phyloP scores from a whole-genome alignment of 805 yeast species.

The Saccharomyces mikatae region DNA sequence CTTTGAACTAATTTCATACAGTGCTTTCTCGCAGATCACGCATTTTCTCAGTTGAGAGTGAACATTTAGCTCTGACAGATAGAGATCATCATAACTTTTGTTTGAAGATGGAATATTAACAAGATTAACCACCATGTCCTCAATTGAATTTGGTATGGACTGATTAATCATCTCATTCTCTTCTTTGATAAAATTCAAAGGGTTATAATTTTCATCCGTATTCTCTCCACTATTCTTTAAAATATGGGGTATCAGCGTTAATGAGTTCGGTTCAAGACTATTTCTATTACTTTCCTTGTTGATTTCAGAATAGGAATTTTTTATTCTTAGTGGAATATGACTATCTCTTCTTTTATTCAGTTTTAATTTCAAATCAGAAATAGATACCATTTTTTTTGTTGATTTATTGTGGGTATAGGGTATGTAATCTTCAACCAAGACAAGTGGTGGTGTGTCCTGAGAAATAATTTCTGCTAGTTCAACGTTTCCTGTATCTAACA shows the following conservation, averaged over 20 bases:
- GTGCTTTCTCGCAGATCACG: conserved; percentile 61
- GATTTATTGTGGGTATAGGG: conserved; percentile 8
- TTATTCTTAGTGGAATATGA: conserved; percentile 21
- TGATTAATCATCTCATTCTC: not conserved
- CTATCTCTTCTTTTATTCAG: conserved; percentile 14
- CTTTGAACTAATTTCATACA: conserved; percentile 47
- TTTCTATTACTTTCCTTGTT: not conserved
- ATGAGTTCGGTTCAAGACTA: not conserved
- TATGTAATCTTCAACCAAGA: conserved; percentile 27
- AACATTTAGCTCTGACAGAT: conserved; percentile 13
- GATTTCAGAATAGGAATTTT: conserved; percentile 1
- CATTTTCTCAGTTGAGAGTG: conserved; percentile 35
- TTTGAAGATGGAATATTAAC: conserved; percentile 8
- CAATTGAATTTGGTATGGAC: conserved; percentile 5
- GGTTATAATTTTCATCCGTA: not conserved
- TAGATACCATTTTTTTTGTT: conserved; percentile 20
- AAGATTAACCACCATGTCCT: conserved; percentile 13
- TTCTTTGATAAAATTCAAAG: not conserved
- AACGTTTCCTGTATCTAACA: not conserved
- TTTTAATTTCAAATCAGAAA: conserved; percentile 23
- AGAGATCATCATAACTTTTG: conserved; percentile 13
- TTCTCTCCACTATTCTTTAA: conserved; percentile 2
- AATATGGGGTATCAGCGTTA: conserved; percentile 9
- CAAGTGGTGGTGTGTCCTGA: conserved; percentile 16
- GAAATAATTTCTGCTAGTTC: not conserved